These are phyloP conservation scores for Apiospora pterosperma DNA, from an alignment of 2,329 filamentous ascomycete genomes.

Conservation along the genomic window DNA sequence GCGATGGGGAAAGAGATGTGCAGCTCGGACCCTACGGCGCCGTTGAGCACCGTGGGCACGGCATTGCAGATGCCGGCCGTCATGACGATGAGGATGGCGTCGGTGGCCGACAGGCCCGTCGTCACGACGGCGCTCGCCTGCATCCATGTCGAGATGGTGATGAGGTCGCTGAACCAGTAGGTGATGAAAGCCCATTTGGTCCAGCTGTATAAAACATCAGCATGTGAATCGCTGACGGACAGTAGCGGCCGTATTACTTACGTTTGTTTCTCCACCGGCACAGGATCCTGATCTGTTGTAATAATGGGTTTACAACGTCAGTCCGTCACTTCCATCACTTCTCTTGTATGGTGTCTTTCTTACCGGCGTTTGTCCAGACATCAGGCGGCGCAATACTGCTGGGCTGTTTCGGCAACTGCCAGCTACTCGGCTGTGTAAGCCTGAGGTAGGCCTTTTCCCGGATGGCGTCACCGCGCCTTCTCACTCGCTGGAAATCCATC, in stretches of 20 bases:
- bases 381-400: conserved; percentile 27
- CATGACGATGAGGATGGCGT: conserved; percentile 45
- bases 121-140: conserved; percentile 26
- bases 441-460: conserved; percentile 17
- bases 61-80: conserved; percentile 43
- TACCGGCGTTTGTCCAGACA: conserved; percentile 27
- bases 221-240: neutral
- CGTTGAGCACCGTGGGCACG: conserved; percentile 43
- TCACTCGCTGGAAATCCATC: conserved; percentile 14
- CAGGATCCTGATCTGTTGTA: conserved; percentile 25
- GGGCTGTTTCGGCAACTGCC: conserved; percentile 27
- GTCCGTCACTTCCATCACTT: too few relatives aligned
- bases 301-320: neutral
- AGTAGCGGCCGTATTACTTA: neutral
- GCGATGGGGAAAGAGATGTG: conserved; percentile 39
- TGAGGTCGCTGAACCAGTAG: conserved; percentile 46
- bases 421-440: conserved; percentile 22
- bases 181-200: conserved; percentile 40
- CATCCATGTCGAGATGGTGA: conserved; percentile 27
- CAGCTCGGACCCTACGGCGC: conserved; percentile 27
- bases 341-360: too few relatives aligned
- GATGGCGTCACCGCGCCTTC: conserved; percentile 12
- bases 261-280: conserved; percentile 35
- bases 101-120: conserved; percentile 33
- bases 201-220: conserved; percentile 23